phyloP scores from a whole-genome alignment of 2,329 filamentous ascomycete genomes.

The Aspergillus hortae region DNA sequence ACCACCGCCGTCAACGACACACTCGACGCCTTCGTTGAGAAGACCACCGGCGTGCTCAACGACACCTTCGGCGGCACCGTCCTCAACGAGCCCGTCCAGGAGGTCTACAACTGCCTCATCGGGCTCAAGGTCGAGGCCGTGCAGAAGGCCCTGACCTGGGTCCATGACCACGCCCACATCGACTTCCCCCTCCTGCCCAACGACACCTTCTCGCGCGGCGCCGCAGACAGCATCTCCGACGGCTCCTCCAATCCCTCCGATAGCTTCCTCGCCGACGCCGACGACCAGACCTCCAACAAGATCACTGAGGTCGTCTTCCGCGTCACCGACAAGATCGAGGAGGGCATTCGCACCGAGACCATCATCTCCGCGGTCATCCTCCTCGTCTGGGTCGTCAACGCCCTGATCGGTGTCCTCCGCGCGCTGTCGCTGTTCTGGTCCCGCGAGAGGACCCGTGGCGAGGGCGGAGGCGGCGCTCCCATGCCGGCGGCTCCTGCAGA shows the following conservation, averaged over 20 bases:
- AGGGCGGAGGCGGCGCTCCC: constrained; percentile 51
- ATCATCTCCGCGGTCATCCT: constrained; percentile 74
- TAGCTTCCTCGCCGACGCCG: constrained; percentile 75
- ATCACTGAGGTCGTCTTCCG: constrained; percentile 71
- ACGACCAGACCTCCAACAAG: constrained; percentile 71
- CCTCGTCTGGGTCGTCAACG: constrained; percentile 72
- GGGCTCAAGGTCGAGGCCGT: constrained; percentile 80
- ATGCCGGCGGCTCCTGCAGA: constrained; percentile 12
- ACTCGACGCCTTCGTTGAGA: constrained; percentile 73
- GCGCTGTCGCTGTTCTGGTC: constrained; percentile 59
- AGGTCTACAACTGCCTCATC: constrained; percentile 82
- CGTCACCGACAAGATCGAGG: constrained; percentile 65
- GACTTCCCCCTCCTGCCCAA: constrained; percentile 73
- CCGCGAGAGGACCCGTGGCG: constrained; percentile 58
- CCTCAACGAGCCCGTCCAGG: constrained; percentile 71
- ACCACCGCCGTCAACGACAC: constrained; percentile 82
- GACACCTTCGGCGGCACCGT: constrained; percentile 77
- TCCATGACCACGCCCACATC: constrained; percentile 80
- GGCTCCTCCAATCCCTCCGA: constrained; percentile 51
- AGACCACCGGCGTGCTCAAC: constrained; percentile 71
- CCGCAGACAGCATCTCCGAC: constrained; percentile 50
- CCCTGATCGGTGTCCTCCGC: constrained; percentile 69
- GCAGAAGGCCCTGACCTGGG: constrained; percentile 89
- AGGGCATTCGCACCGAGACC: constrained; percentile 69
- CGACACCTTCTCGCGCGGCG: constrained; percentile 79